Evolutionary conservation across 2,329 filamentous ascomycete species (phyloP), one percentile per base, ranked within the genome.

Genomic region (Hypoxylon sp.): DNA sequence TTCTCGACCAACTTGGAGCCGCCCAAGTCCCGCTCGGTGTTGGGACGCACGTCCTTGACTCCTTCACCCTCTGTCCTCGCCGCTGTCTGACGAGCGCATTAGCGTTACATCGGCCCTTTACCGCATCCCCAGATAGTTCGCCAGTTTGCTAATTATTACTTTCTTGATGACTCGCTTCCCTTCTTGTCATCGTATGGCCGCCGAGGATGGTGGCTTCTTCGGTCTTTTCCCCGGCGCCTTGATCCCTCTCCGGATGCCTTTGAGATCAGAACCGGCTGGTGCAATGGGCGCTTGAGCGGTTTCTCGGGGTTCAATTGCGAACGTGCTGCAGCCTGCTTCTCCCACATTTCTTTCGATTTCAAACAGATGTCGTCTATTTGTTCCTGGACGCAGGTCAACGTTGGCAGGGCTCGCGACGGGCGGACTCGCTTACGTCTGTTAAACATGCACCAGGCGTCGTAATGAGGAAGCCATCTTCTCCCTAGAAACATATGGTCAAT

Each of bases 291-390:
- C 74, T 87, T 88, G 60, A 88, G 77, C 51, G 80, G 75, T 69
- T 82, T 85, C 55, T 84, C 81, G 16, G 81, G 77, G 33, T 80
- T 79, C 56, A 81, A 80, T 52, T 81, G 78, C 52, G 79, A 75
- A 67, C 81, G 81, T 40, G 84, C 84, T 12, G 83, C 84, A 14
- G 83, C 83, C 74, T 87, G 84, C 68, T 78, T 82, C 67, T 87
- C 84, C 85, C 85, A 88, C 65, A 85, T 78, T 57, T 87, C 83
- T 65, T 81, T 85, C 33, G 85, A 87, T 74, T 87, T 87, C 65
- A 80, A 76, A 75, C 86, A 88, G 58, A 88, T 87, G 70, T 88
- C 86, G 72, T 88, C 85, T 68, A 88, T 88, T 80, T 88, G 86
- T 77, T 87, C 85, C 86, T 88, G 71, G 57, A 59, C 40, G 59